Evolutionary conservation across 2,329 filamentous ascomycete species (phyloP).

Genomic region (Diaporthe nobilis): DNA sequence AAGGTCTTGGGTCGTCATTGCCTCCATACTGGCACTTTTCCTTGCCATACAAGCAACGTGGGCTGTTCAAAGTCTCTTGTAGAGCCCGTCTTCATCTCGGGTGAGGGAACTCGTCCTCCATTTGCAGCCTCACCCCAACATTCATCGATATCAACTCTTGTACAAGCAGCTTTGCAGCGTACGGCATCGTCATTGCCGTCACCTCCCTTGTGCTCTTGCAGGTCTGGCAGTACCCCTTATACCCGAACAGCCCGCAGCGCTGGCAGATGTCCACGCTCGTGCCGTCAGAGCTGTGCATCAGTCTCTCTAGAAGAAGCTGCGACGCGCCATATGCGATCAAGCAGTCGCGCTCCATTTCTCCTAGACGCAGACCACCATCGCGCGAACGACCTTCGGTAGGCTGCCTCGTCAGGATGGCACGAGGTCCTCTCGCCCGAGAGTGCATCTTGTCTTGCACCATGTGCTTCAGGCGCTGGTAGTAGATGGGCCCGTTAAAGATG

Average conservation of each 20-base stretch:
- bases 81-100: slow-evolving; percentile 52
- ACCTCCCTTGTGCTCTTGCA: slow-evolving; percentile 89
- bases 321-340: slow-evolving; percentile 96
- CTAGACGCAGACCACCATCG: slow-evolving; percentile 91
- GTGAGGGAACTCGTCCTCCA: slow-evolving; percentile 94
- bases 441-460: slow-evolving; percentile 99
- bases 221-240: slow-evolving; percentile 93
- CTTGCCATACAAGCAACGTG: background rate
- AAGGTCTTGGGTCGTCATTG: background rate
- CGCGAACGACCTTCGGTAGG: slow-evolving; percentile 95
- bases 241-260: slow-evolving; percentile 93
- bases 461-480: slow-evolving; percentile 99
- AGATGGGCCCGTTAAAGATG: slow-evolving; percentile 98
- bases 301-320: slow-evolving; percentile 89
- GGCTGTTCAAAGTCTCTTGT: background rate
- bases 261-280: slow-evolving; percentile 95
- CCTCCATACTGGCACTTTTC: background rate
- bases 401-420: slow-evolving; percentile 92
- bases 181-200: slow-evolving; percentile 95
- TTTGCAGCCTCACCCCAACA: slow-evolving; percentile 89
- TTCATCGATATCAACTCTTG: slow-evolving; percentile 99
- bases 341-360: slow-evolving; percentile 99
- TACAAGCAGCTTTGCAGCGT: slow-evolving; percentile 94
- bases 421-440: slow-evolving; percentile 88
- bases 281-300: slow-evolving; percentile 95